Evolutionary conservation across 306 rosid species (phyloP), one percentile per base, ranked within the genome.

Genomic region (Vicia sativa): DNA sequence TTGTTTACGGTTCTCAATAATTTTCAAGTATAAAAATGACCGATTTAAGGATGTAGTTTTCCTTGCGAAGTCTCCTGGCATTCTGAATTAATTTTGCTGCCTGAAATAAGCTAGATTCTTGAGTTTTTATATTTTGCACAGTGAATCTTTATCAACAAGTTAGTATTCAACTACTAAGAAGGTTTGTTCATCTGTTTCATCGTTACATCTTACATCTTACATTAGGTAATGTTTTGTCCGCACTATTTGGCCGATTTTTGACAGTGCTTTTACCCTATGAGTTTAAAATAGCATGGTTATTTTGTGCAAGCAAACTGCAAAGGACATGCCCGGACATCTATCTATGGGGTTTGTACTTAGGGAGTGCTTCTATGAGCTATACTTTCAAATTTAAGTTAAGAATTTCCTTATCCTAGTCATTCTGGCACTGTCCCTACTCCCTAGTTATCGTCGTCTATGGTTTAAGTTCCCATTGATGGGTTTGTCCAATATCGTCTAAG

Each of bases 21-120:
- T 23, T 73, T 49, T 45, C 41, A 70, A 67, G 13, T 42, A 5
- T 46, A 9, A 52, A 67, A 60, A 29, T 18, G 0, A 68, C 63
- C 64, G 38, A 62, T 73, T 67, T 31, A 18, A 35, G 46, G 67
- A 37, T 67, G 9, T 63, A 23, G 21, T 77, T n/a, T 72, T 16
- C 41, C 19, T 42, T 45, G 4, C 46, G 41, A 65, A 46, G 25
- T 31, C 23, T 45, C 6, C 12, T 1, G 19, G 4, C 60, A 54
- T 54, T 35, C 35, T 25, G n/a, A 25, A 66, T 65, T 53, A 16
- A 2, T 13, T 57, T 35, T 62, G 68, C 28, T 18, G 72, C 29
- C 11, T 11, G 26, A 9, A 70, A 18, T 70, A 44, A 35, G 52
- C 39, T 53, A 13, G 44, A 46, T 38, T 19, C 13, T 70, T n/a